phyloP scores from a whole-genome alignment of 2,329 filamentous ascomycete genomes.

The Hymenoscyphus infarciens region DNA sequence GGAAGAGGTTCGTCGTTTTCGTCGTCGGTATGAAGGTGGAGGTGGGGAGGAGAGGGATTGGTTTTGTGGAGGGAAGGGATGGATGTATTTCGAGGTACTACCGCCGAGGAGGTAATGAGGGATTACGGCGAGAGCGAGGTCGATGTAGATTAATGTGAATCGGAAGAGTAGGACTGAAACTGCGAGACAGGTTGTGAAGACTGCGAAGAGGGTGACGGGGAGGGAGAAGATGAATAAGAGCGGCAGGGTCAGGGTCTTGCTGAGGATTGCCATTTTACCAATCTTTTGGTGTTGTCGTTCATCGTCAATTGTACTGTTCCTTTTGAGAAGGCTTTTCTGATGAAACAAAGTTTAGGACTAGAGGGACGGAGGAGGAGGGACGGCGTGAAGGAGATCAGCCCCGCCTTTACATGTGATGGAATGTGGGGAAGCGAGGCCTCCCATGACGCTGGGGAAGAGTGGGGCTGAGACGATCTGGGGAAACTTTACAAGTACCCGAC shows the following conservation, averaged over 20 bases:
- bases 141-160: slow-evolving; percentile 59
- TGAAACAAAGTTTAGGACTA: neutral
- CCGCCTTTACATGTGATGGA: slow-evolving; percentile 3
- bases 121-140: slow-evolving; percentile 56
- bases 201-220: slow-evolving; percentile 60
- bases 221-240: slow-evolving; percentile 60
- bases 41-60: slow-evolving; percentile 10
- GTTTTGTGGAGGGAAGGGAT: neutral
- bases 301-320: neutral
- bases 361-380: neutral
- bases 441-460: neutral
- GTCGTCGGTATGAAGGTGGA: slow-evolving; percentile 14
- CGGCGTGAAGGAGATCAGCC: neutral
- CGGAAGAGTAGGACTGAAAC: slow-evolving; percentile 59
- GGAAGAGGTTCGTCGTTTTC: slow-evolving; percentile 30
- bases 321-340: neutral
- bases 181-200: slow-evolving; percentile 59
- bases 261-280: slow-evolving; percentile 8
- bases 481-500: too few species aligned
- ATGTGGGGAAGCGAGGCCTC: slow-evolving; percentile 1
- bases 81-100: neutral
- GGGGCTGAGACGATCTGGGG: neutral
- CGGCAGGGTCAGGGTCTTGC: slow-evolving; percentile 55
- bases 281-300: neutral
- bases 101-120: slow-evolving; percentile 48